Percentiles rank a stretch among this genome's conserved stretches.
Evolutionary conservation across 208 protist genomes (phyloP).

Genomic region (Strigomonas oncopelti): DNA sequence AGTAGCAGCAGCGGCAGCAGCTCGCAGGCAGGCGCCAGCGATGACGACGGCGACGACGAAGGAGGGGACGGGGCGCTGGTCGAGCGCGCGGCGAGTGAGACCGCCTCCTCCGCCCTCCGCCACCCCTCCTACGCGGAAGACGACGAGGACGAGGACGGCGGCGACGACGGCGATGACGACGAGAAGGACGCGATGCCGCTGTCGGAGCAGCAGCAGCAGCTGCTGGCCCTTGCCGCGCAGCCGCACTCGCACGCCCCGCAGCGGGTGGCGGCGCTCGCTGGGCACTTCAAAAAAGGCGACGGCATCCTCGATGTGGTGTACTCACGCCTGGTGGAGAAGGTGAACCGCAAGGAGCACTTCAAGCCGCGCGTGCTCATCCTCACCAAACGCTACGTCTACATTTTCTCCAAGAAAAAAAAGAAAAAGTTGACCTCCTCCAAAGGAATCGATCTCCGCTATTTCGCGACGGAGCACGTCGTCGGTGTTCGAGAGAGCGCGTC

Average conservation of each 20-base stretch:
- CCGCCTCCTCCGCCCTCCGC: background rate
- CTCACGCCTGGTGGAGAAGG: slow-evolving; percentile 51
- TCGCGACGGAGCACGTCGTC: slow-evolving; percentile 42
- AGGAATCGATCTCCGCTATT: slow-evolving; percentile 37
- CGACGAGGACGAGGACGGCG: slow-evolving; percentile 7
- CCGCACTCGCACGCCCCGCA: slow-evolving; percentile 47
- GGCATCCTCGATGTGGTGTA: slow-evolving; percentile 40
- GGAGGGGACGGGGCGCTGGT: background rate
- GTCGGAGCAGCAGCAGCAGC: background rate
- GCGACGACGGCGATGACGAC: slow-evolving; percentile 14
- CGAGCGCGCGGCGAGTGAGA: too few relatives aligned
- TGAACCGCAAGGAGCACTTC: slow-evolving; percentile 44
- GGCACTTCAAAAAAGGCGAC: slow-evolving; percentile 41
- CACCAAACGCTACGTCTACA: slow-evolving; percentile 44
- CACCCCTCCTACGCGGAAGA: background rate
- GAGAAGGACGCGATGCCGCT: slow-evolving; percentile 8
- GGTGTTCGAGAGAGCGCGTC: slow-evolving; percentile 49
- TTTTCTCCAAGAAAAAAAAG: slow-evolving; percentile 29
- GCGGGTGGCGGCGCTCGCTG: slow-evolving; percentile 26
- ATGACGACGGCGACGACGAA: background rate
- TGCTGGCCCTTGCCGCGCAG: background rate
- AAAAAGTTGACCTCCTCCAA: background rate
- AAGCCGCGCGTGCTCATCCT: slow-evolving; percentile 51
- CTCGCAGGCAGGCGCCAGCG: background rate
- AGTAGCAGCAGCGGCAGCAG: slow-evolving; percentile 4